These are phyloP conservation scores for Aspergillus sparsus DNA, from an alignment of 495 filamentous ascomycete genomes.

Conservation along the genomic window DNA sequence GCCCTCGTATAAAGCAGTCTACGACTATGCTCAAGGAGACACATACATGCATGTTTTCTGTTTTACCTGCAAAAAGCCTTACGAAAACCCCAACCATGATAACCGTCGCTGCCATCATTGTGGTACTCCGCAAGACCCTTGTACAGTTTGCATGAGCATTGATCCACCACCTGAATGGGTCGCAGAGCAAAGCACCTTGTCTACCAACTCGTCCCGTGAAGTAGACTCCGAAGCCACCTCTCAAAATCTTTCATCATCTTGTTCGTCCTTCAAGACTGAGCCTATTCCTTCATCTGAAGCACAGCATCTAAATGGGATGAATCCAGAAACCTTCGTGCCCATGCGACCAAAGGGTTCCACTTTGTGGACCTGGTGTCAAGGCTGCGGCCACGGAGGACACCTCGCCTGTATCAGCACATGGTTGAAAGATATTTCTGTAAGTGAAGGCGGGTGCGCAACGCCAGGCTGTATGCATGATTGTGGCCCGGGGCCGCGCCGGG, in stretches of 20 bases:
- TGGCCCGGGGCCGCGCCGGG: slow-evolving; percentile 61
- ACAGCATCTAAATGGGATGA: slow-evolving; percentile 17
- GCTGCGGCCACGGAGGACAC: slow-evolving; percentile 77
- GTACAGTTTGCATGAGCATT: slow-evolving; percentile 48
- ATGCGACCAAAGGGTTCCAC: slow-evolving; percentile 36
- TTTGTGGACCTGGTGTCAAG: slow-evolving; percentile 71
- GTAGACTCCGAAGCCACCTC: slow-evolving; percentile 27
- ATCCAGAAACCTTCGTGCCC: slow-evolving; percentile 20
- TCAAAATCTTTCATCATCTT: slow-evolving; percentile 31
- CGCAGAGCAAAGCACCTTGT: slow-evolving; percentile 27
- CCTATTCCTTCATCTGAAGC: slow-evolving; percentile 30
- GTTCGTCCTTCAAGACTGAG: slow-evolving; percentile 37
- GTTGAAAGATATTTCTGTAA: slow-evolving; percentile 57
- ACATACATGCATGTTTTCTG: slow-evolving; percentile 50
- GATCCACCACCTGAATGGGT: slow-evolving; percentile 55
- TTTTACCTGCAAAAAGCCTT: slow-evolving; percentile 48
- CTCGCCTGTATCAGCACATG: slow-evolving; percentile 66
- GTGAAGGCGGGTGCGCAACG: slow-evolving; percentile 72
- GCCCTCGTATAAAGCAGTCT: slow-evolving; percentile 61
- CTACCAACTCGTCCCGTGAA: slow-evolving; percentile 20
- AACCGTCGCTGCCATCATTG: slow-evolving; percentile 49
- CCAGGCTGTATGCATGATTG: slow-evolving; percentile 75
- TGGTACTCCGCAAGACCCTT: slow-evolving; percentile 45
- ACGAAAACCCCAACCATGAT: slow-evolving; percentile 45
- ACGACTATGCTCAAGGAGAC: slow-evolving; percentile 55